A percentile compares a stretch with the other conserved stretches of the same genome.
These are phyloP conservation scores for Russula ochroleuca DNA, from an alignment of 768 basidiomycete species.

Conservation along the genomic window DNA sequence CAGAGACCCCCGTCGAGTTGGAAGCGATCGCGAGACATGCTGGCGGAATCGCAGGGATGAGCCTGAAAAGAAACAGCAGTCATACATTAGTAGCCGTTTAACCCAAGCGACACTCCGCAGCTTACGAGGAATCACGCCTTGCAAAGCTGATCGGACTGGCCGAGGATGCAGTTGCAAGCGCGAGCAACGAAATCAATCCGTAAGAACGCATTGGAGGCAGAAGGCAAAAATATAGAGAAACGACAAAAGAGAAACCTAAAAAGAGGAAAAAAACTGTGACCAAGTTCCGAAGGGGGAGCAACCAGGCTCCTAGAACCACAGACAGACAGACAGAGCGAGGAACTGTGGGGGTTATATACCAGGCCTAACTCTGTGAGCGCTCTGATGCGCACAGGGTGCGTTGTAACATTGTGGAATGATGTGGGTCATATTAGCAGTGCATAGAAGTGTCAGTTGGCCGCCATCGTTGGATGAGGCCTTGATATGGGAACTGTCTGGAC, in stretches of 20 bases:
- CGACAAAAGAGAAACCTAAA: conserved; percentile 4
- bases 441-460: neutral
- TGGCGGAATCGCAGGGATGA: conserved; percentile 17
- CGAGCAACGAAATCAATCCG: conserved; percentile 13
- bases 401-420: conserved; percentile 6
- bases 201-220: conserved; percentile 7
- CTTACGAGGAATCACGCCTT: conserved; percentile 20
- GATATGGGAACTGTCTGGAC: neutral
- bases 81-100: neutral
- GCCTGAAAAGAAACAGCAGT: neutral
- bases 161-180: conserved; percentile 1
- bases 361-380: neutral
- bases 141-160: conserved; percentile 17
- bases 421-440: neutral
- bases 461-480: neutral
- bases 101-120: neutral
- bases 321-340: neutral
- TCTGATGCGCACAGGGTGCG: neutral
- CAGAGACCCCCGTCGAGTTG: neutral
- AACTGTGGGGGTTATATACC: conserved; percentile 4
- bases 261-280: conserved; percentile 12
- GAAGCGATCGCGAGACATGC: conserved; percentile 13
- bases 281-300: conserved; percentile 19
- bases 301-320: conserved; percentile 21
- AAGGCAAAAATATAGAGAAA: conserved; percentile 3